These are phyloP conservation scores for Eryngium alpinum DNA, from an alignment of 140 eudicot genomes.

Conservation along the genomic window DNA sequence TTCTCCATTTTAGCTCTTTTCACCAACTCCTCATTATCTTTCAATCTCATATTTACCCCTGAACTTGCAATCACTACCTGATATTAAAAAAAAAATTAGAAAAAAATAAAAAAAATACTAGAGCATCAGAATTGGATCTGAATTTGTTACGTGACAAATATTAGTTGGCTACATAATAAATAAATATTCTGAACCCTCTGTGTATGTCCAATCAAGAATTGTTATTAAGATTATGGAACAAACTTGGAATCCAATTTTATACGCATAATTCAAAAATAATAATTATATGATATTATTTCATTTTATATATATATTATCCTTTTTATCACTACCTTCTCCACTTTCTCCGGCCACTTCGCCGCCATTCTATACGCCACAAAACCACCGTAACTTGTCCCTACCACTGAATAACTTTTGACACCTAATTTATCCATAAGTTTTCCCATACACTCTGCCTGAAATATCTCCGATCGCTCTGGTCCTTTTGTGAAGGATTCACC, in stretches of 20 bases:
- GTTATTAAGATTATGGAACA: no score
- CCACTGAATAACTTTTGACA: slow-evolving; percentile 34
- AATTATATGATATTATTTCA: no score
- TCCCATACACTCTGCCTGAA: slow-evolving; percentile 52
- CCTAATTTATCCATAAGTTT: slow-evolving; percentile 62
- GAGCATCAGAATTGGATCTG: no score
- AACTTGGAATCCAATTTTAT: no score
- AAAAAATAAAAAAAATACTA: no score
- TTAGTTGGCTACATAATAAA: no score
- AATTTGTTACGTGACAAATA: no score
- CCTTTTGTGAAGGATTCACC: slow-evolving; percentile 55
- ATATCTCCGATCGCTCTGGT: slow-evolving; percentile 56
- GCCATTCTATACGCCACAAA: slow-evolving; percentile 69
- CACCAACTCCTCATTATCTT: slow-evolving; percentile 43
- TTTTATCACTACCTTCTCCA: slow-evolving; percentile 77
- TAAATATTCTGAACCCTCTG: no score
- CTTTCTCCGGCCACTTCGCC: slow-evolving; percentile 62
- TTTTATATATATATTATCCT: no score
- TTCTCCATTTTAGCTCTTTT: slow-evolving; percentile 43
- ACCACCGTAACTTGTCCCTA: slow-evolving; percentile 82
- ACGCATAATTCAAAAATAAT: no score
- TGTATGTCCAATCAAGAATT: no score
- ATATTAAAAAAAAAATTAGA: no score
- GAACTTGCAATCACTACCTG: slow-evolving; percentile 86
- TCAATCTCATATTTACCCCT: slow-evolving; percentile 51